Conservation (phyloP, 2,329 filamentous ascomycete genomes). For the Colletotrichum chlorophyti region DNA sequence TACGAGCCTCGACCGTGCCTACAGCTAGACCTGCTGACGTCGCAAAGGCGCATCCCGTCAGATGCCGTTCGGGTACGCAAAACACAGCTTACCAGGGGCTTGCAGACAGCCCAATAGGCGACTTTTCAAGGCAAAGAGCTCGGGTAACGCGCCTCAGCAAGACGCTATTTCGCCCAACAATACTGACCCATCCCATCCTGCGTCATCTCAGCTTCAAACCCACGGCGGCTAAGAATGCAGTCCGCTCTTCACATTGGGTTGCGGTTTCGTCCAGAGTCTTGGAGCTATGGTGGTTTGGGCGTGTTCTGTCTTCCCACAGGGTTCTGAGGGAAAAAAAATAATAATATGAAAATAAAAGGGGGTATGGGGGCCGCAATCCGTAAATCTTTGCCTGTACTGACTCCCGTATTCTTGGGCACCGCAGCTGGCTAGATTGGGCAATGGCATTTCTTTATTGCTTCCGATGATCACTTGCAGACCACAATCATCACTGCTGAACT, state of each 20-base stretch:
- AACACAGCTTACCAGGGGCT: neutral
- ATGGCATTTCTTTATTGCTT: slow-evolving; percentile 10
- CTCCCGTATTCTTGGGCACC: too few relatives aligned
- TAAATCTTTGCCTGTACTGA: too few relatives aligned
- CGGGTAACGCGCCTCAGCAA: neutral
- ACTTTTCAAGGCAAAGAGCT: neutral
- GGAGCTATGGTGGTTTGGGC: too few relatives aligned
- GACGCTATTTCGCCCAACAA: neutral
- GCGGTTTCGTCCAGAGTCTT: too few relatives aligned
- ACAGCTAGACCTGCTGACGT: slow-evolving; percentile 4
- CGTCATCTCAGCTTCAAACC: neutral
- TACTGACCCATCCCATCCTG: neutral
- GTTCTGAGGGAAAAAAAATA: too few relatives aligned
- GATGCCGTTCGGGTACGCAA: slow-evolving; percentile 7
- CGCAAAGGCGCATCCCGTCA: neutral
- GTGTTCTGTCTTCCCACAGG: too few relatives aligned
- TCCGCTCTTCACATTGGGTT: too few relatives aligned
- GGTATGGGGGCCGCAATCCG: too few relatives aligned
- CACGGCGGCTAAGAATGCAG: too few relatives aligned
- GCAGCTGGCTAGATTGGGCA: too few relatives aligned
- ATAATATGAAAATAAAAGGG: too few relatives aligned
- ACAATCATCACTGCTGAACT: slow-evolving; percentile 7
- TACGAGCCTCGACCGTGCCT: slow-evolving; percentile 5
- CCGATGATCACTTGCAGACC: neutral
- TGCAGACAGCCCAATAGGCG: too few relatives aligned